A percentile compares a stretch with the other conserved stretches of the same genome.
Conservation (phyloP, 192 early-diverging fungal species). For the Backusella macrospora region DNA sequence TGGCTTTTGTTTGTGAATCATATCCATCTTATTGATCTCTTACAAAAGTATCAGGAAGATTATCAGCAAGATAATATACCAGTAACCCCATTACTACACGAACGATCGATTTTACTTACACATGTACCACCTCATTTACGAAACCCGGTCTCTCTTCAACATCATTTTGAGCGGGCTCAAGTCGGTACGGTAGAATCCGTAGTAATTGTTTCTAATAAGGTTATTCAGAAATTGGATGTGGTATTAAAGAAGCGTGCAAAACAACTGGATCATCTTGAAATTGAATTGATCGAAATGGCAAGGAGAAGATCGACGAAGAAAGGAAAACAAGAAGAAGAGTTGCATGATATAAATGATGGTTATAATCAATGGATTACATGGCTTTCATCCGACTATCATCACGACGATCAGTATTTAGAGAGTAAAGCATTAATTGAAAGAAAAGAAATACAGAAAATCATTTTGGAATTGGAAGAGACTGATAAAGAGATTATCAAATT, state of each 20-base stretch:
- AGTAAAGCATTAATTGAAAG: neutral
- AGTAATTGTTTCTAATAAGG: conserved; percentile 25
- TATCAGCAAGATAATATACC: neutral
- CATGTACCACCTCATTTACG: conserved; percentile 33
- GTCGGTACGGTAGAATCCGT: conserved; percentile 31
- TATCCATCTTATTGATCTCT: conserved; percentile 55
- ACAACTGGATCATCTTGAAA: conserved; percentile 32
- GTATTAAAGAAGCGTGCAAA: conserved; percentile 24
- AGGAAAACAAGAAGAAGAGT: neutral
- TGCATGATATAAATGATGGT: too few relatives aligned
- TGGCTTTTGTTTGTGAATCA: conserved; percentile 60
- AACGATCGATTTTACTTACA: conserved; percentile 33
- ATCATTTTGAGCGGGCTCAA: conserved; percentile 26
- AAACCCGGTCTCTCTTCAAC: conserved; percentile 17
- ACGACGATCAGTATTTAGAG: neutral
- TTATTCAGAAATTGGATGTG: conserved; percentile 23
- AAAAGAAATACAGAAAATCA: neutral
- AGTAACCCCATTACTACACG: neutral
- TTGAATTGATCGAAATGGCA: conserved; percentile 22
- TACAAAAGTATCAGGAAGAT: conserved; percentile 36
- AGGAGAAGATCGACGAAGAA: conserved; percentile 1
- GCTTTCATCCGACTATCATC: neutral
- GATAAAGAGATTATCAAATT: conserved; percentile 45
- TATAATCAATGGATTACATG: neutral
- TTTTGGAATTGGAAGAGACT: neutral